phyloP scores from a whole-genome alignment of 495 filamentous ascomycete species.

The Annulohypoxylon maeteangense region DNA sequence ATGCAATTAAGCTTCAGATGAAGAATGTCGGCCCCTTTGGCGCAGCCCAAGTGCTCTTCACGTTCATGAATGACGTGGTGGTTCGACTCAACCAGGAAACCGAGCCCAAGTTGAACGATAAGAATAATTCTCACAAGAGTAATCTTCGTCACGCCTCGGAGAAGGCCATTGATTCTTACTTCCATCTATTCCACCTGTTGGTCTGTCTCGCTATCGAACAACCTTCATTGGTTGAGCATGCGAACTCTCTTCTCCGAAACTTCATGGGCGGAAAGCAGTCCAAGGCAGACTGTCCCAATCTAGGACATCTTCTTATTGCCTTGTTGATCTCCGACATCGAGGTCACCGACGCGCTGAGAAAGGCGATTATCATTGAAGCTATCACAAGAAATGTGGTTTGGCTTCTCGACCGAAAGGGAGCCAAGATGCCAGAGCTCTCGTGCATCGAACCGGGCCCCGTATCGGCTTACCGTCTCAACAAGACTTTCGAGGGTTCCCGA shows the following conservation, averaged over 20 bases:
- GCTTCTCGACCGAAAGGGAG: conserved; percentile 58
- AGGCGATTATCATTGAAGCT: conserved; percentile 59
- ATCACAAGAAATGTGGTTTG: conserved; percentile 64
- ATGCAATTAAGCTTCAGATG: conserved; percentile 23
- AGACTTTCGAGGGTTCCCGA: conserved; percentile 58
- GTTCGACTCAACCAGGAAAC: conserved; percentile 57
- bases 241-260: conserved; percentile 48
- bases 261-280: conserved; percentile 53
- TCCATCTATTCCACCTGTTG: conserved; percentile 64
- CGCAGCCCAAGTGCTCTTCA: conserved; percentile 53
- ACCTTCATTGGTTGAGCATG: conserved; percentile 38
- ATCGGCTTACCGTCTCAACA: conserved; percentile 58
- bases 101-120: neutral
- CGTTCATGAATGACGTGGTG: conserved; percentile 64
- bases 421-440: conserved; percentile 55
- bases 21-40: conserved; percentile 26
- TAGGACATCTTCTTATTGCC: conserved; percentile 61
- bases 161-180: conserved; percentile 65
- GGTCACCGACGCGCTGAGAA: conserved; percentile 53
- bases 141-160: conserved; percentile 61
- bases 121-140: conserved; percentile 39
- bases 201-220: conserved; percentile 53
- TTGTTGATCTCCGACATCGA: conserved; percentile 58
- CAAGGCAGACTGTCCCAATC: conserved; percentile 58
- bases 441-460: conserved; percentile 56